Evolutionary conservation across 73 alveolate species (phyloP).

Genomic region (Paramecium pentaurelia): DNA sequence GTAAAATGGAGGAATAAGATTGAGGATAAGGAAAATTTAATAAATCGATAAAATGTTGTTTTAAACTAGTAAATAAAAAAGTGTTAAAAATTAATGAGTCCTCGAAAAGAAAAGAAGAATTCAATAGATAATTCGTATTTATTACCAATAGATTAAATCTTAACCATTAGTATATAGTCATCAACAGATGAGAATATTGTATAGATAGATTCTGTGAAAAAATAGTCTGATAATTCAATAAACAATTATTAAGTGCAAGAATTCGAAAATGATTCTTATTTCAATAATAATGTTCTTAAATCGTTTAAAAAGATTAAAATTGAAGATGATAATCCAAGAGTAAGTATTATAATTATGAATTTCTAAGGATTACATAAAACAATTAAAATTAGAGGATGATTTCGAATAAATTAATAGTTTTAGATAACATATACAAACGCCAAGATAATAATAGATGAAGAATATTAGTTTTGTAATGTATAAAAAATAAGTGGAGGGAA

Average conservation of each 20-base stretch:
- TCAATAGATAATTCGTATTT: neutral
- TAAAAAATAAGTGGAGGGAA: neutral
- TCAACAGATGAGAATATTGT: neutral
- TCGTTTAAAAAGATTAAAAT: neutral
- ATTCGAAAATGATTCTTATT: neutral
- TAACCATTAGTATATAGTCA: neutral
- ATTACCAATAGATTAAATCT: neutral
- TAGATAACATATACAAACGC: neutral
- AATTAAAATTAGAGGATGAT: neutral
- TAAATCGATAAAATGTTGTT: neutral
- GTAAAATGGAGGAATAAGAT: neutral
- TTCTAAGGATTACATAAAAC: neutral
- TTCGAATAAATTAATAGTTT: neutral
- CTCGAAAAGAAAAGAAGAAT: neutral
- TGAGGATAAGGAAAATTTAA: neutral
- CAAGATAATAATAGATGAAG: neutral
- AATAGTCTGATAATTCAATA: neutral
- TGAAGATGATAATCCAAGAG: neutral
- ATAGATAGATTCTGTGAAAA: neutral
- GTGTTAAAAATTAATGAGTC: neutral
- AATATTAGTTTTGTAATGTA: constrained; percentile 1
- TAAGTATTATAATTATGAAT: neutral
- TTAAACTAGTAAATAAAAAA: neutral
- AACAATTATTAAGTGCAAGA: neutral
- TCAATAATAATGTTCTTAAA: neutral